Evolutionary conservation across 192 early-diverging fungal species (phyloP), one percentile per base, ranked within the genome.

Genomic region (Coemansia sp.): DNA sequence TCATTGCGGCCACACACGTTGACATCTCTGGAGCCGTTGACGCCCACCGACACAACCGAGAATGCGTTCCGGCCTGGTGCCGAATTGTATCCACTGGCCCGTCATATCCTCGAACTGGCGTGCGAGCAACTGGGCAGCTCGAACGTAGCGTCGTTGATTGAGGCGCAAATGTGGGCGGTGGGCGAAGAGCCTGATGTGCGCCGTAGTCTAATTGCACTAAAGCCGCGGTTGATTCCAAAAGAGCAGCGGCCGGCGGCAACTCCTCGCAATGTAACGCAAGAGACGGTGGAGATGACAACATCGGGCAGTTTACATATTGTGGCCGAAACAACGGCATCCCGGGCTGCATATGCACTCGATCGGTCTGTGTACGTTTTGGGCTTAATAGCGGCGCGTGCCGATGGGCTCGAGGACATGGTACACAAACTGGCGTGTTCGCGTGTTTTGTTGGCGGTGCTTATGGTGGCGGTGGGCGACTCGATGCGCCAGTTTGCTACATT

Each of bases 401-500:
- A 56, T 9, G 51, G 49, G 12, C 4, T 32, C 27, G 10, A 55
- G 52, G n/a, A 12, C 12, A 2, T 71, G 54, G 65, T 61, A 8
- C 29, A 53, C 19, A 39, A n/a, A 6, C 50, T 80, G 41, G 68
- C 68, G 3, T 52, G 67, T 21, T 74, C 77, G 43, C 67, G 68
- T 8, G 27, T 54, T 12, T 24, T 80, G 22, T 32, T 80, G 56
- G 65, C 65, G 8, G 60, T 66, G 41, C 45, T 80, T 15, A 63
- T 80, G 72, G 56, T 66, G 43, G 59, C 69, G 2, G 53, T 71
- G 8, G 68, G 77, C 24, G 68, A 74, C 15, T 70, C 72, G 21
- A 80, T 80, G 77, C 65, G 65, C 10, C 72, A 71, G 53, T 80
- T 80, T 55, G 15, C 62, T 4, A 61, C 72, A 4, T 62, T 80